phyloP scores from a whole-genome alignment of 139 green algal species.

The Volvox africanus region DNA sequence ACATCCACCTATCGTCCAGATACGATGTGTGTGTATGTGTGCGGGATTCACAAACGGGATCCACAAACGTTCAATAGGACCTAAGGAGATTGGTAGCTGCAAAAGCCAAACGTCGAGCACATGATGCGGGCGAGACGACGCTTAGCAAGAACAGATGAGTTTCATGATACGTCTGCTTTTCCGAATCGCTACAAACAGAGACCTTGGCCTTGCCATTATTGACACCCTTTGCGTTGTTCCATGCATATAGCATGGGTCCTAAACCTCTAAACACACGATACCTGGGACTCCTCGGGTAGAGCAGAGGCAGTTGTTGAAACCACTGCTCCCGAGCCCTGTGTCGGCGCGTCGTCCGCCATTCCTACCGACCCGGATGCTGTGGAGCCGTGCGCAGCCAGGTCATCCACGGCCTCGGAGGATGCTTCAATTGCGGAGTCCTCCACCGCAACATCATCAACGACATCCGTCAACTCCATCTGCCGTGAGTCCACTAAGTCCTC shows the following conservation, averaged over 20 bases:
- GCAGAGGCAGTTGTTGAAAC: not conserved
- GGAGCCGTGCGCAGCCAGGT: not conserved
- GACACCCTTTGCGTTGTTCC: too few species aligned
- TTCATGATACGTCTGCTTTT: too few species aligned
- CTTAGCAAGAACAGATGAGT: too few species aligned
- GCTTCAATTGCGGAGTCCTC: not conserved
- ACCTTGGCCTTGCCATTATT: too few species aligned
- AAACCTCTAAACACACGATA: not conserved
- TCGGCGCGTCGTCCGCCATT: not conserved
- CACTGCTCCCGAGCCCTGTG: not conserved
- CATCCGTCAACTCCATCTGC: not conserved
- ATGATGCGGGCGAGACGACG: too few species aligned
- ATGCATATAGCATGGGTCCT: too few species aligned
- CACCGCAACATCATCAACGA: not conserved
- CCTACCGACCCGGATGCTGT: not conserved
- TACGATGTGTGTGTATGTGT: too few species aligned
- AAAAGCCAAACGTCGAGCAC: too few species aligned
- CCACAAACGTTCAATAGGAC: too few species aligned
- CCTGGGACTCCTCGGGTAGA: not conserved
- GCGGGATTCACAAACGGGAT: too few species aligned
- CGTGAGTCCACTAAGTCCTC: not conserved
- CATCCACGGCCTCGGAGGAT: not conserved
- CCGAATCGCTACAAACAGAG: too few species aligned
- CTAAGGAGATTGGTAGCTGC: too few species aligned
- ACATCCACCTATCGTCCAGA: not conserved